Percentiles rank a stretch among this genome's conserved stretches.
phyloP scores from a whole-genome alignment of 2,329 filamentous ascomycete species.

The Cercospora zeae-maydis region DNA sequence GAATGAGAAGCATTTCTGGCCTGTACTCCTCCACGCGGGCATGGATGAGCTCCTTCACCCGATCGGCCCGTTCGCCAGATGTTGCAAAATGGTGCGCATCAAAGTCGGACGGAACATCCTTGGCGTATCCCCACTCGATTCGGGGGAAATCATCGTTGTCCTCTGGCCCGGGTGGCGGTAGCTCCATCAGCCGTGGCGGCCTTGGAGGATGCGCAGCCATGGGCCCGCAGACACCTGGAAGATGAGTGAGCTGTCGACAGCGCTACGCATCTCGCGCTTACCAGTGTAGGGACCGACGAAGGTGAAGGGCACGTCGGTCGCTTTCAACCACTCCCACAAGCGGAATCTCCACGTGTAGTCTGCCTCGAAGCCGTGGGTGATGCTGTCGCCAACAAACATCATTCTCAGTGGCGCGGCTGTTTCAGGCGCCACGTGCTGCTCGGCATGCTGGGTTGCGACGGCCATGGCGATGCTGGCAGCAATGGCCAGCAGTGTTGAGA shows the following conservation, averaged over 20 bases:
- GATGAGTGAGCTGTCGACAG: background rate
- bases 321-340: slow-evolving; percentile 41
- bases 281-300: slow-evolving; percentile 36
- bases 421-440: background rate
- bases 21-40: slow-evolving; percentile 30
- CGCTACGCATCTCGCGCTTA: background rate
- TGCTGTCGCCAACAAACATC: slow-evolving; percentile 28
- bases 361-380: slow-evolving; percentile 35
- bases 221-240: slow-evolving; percentile 7
- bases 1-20: slow-evolving; percentile 34
- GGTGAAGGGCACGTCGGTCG: slow-evolving; percentile 32
- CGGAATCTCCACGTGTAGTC: slow-evolving; percentile 46
- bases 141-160: slow-evolving; percentile 2
- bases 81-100: slow-evolving; percentile 22
- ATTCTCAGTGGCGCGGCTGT: slow-evolving; percentile 10
- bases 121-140: slow-evolving; percentile 35
- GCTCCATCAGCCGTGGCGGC: slow-evolving; percentile 3
- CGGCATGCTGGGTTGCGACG: background rate
- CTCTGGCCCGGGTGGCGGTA: background rate
- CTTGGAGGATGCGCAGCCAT: slow-evolving; percentile 1
- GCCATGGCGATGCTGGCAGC: background rate
- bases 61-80: slow-evolving; percentile 35
- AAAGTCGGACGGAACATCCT: slow-evolving; percentile 29
- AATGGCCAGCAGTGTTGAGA: background rate
- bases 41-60: slow-evolving; percentile 32